Base-by-base conservation (phyloP, 371 early-diverging fungal species). In the Basidiobolus meristosporus region DNA sequence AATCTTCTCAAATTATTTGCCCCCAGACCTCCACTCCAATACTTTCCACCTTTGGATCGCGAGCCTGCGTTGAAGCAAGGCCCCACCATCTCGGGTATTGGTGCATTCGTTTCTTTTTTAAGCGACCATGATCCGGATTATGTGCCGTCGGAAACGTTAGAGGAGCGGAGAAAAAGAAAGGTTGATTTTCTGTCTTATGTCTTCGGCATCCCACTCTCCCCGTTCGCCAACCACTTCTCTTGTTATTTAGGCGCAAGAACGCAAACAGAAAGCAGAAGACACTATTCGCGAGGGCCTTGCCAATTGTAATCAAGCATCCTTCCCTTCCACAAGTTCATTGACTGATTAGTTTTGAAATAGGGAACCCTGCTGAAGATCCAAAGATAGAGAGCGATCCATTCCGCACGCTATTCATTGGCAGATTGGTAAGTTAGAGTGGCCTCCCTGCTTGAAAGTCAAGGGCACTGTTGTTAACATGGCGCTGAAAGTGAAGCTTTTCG, bases 351-450 rank as follows among this genome's bases (percentile, higher is more conserved):
- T 18, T 32, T 39, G 30, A 36, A 44, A 16, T 62, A 62, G 82
- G 78, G 73, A 67, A 78, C 47, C 82, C 83, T 14, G 62, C 68
- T 31, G 60, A 71, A 19, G 77, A 84, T 46, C 56, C 60, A 14
- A 61, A 71, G 5, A 69, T 72, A n/a, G 64, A 64, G 7, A 77
- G 79, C 15, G 88, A 95, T 54, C 87, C 96, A 5, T 95, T 84
- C 71, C 83, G 85, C 48, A 91, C 93, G 7, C 54, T 92, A 3
- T 82, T 92, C 45, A 76, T 95, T 0, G 77, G 74, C n/a, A 74
- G 90, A 17, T 59, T 95, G 42, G 75, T 75, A 52, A 11, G 53
- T n/a, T n/a, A n/a, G n/a, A n/a, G n/a, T n/a, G n/a, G n/a, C n/a
- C n/a, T 18, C 41, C 14, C 17, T 36, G 10, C 6, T 35, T 20